Base-by-base conservation (phyloP, 1,284 basidiomycete species). In the Lentinula novae-zelandiae region DNA sequence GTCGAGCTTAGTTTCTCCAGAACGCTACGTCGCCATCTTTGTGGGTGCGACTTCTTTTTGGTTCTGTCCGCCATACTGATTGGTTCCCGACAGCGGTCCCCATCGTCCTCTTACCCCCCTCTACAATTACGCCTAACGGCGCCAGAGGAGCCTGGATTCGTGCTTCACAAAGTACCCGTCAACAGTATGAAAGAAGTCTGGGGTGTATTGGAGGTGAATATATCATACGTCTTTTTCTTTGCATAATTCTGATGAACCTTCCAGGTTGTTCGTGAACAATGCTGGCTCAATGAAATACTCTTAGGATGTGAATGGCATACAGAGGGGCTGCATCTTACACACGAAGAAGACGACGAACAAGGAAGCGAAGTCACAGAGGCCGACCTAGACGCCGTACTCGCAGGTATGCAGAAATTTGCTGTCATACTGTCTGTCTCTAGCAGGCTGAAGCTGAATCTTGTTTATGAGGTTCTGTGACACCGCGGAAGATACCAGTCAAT, bases 251-350 rank as follows among this genome's bases (percentile, higher is more conserved):
- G 52, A 20, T 38, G 15, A 8, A 38, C 55, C 53, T 17, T 17
- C 34, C 58, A 90, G 88, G 82, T 92, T 66, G 87, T 91, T 1
- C 80, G 81, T 62, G 89, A 90, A 62, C 89, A 92, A 72, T 89
- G 86, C 66, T 92, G 89, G 89, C 69, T 92, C 15, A 92, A 92
- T 68, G 87, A 87, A 66, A 78, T 79, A 17, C 70, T 92, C 22
- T 67, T 75, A 7, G 77, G 79, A 49, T 82, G 81, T 44, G 71
- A 81, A 10, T 92, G 89, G 89, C 70, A 72, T 15, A 77, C 82
- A 6, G 87, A 87, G 65, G 77, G 75, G 9, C 64, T 77, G 15
- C 68, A 75, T 52, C 62, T 63, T 15, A 68, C 68, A 33, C 68
- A 67, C 27, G 69, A 76, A 33, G 15, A 31, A 46, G 67, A 60